Conservation (phyloP, 176 grass and related monocot species). For the Juncus inflexus region DNA sequence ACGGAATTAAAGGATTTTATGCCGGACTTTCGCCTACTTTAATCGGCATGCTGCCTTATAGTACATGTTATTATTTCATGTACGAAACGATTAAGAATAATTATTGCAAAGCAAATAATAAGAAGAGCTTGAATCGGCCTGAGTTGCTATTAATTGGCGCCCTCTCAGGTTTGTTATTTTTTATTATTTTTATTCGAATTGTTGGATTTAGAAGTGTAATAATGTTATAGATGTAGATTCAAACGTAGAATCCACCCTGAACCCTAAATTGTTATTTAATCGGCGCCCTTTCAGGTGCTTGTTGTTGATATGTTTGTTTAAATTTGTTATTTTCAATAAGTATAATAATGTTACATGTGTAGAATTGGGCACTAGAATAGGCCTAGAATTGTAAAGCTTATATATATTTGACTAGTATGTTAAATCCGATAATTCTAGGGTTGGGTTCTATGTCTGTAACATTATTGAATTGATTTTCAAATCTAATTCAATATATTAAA, state of each 20-base stretch:
- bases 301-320: not conserved
- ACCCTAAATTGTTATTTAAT: constrained; percentile 5
- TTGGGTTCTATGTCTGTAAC: too few species aligned
- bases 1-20: constrained; percentile 64
- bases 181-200: not conserved
- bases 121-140: constrained; percentile 47
- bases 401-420: too few species aligned
- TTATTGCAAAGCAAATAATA: constrained; percentile 54
- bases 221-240: not conserved
- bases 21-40: constrained; percentile 70
- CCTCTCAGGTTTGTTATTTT: constrained; percentile 51
- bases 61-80: constrained; percentile 96
- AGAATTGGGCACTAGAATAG: too few species aligned
- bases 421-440: too few species aligned
- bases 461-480: too few species aligned
- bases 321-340: too few species aligned
- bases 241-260: too few species aligned
- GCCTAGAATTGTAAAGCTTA: too few species aligned
- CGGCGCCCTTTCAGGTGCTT: constrained; percentile 69
- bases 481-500: too few species aligned
- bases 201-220: not conserved
- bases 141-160: constrained; percentile 78
- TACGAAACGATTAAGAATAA: constrained; percentile 69
- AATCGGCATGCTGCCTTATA: constrained; percentile 83
- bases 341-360: too few species aligned